Evolutionary conservation across 352 stramenopile species (phyloP).

Genomic region (Phytophthora citricola): DNA sequence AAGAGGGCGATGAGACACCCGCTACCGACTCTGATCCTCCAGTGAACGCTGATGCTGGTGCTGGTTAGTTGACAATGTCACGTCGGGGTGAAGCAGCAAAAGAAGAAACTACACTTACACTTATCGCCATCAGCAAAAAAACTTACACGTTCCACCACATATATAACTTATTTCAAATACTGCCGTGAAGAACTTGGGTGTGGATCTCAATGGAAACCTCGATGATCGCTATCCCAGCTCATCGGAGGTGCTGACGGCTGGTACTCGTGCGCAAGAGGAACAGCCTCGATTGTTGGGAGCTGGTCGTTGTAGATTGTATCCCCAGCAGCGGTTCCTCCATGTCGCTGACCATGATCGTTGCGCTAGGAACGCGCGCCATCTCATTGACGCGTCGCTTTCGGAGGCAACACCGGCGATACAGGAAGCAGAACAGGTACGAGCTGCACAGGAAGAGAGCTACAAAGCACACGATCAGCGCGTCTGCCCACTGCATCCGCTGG

Average conservation of each 20-base stretch:
- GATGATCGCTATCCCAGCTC: slow-evolving; percentile 35
- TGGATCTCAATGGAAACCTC: slow-evolving; percentile 6
- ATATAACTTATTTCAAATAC: slow-evolving; percentile 48
- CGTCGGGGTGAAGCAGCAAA: slow-evolving; percentile 13
- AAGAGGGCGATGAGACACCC: slow-evolving; percentile 41
- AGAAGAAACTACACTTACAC: not conserved
- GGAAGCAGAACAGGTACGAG: slow-evolving; percentile 61
- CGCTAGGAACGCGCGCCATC: slow-evolving; percentile 31
- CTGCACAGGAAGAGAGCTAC: slow-evolving; percentile 54
- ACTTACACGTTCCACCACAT: slow-evolving; percentile 3
- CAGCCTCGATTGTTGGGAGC: slow-evolving; percentile 35
- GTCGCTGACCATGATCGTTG: slow-evolving; percentile 53
- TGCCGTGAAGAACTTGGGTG: not conserved
- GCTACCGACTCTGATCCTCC: slow-evolving; percentile 3
- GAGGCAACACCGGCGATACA: slow-evolving; percentile 48
- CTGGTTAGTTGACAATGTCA: not conserved
- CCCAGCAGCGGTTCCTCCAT: slow-evolving; percentile 73
- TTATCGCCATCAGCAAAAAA: slow-evolving; percentile 4
- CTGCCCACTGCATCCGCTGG: slow-evolving; percentile 41
- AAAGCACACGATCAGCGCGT: slow-evolving; percentile 47
- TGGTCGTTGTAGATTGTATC: slow-evolving; percentile 52
- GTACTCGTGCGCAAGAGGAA: slow-evolving; percentile 62
- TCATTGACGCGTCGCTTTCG: slow-evolving; percentile 14
- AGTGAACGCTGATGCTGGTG: slow-evolving; percentile 8
- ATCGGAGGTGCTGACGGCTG: slow-evolving; percentile 73